These are phyloP conservation scores for Ambrosiella beaveri DNA, from an alignment of 2,329 filamentous ascomycete species.

Conservation along the genomic window DNA sequence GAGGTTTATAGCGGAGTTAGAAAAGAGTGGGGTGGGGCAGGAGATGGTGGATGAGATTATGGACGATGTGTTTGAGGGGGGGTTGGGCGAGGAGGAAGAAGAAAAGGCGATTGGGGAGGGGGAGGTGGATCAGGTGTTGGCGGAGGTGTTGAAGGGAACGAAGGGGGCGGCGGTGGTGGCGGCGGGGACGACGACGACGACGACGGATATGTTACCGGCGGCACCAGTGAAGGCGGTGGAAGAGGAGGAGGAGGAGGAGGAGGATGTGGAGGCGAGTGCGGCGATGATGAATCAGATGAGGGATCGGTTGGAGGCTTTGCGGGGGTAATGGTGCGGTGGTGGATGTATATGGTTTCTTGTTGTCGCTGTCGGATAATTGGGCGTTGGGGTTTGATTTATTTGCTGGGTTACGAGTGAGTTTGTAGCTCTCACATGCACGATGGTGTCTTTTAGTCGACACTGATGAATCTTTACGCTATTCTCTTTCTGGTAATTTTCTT, in stretches of 20 bases:
- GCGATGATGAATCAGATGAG: constrained; percentile 90
- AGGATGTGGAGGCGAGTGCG: constrained; percentile 74
- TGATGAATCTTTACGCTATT: no score
- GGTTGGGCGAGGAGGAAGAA: constrained; percentile 40
- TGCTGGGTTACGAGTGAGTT: no score
- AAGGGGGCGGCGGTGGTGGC: constrained; percentile 55
- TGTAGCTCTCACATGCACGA: no score
- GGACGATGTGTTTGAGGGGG: constrained; percentile 53
- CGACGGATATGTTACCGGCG: constrained; percentile 34
- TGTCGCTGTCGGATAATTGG: neutral
- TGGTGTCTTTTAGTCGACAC: no score
- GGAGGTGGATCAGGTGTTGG: constrained; percentile 85
- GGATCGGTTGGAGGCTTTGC: constrained; percentile 72
- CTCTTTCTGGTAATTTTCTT: no score
- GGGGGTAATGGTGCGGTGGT: constrained; percentile 42
- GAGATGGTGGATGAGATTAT: constrained; percentile 86
- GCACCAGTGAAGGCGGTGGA: constrained; percentile 31
- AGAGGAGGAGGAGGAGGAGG: constrained; percentile 38
- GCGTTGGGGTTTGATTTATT: neutral
- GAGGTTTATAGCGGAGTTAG: constrained; percentile 75
- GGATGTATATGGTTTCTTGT: neutral
- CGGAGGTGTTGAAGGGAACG: constrained; percentile 67
- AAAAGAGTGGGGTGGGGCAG: constrained; percentile 92
- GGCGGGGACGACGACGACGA: constrained; percentile 35
- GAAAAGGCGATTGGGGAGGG: constrained; percentile 28